Percentiles rank a stretch among this genome's conserved stretches.
phyloP scores from a whole-genome alignment of 495 filamentous ascomycete genomes.

The Thermothielavioides terrestris region DNA sequence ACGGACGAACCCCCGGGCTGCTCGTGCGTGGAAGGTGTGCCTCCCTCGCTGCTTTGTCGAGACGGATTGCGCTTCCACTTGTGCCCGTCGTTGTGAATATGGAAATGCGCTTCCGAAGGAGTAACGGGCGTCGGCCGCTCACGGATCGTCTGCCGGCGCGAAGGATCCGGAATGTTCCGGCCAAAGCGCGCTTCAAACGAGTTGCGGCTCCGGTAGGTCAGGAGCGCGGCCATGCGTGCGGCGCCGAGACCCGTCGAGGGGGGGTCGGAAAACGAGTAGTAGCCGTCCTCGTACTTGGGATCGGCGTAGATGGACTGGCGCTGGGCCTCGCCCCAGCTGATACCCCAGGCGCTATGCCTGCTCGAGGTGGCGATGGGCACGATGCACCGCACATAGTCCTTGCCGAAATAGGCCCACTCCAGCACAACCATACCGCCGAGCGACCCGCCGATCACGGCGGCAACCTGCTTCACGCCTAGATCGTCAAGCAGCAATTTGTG shows the following conservation, averaged over 20 bases:
- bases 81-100: slow-evolving; percentile 94
- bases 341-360: slow-evolving; percentile 96
- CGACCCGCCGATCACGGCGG: slow-evolving; percentile 88
- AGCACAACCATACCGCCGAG: slow-evolving; percentile 97
- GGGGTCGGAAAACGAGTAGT: slow-evolving; percentile 77
- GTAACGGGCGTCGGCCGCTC: slow-evolving; percentile 53
- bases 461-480: slow-evolving; percentile 76
- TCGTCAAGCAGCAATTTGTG: slow-evolving; percentile 89
- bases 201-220: slow-evolving; percentile 93
- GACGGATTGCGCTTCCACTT: slow-evolving; percentile 36
- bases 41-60: slow-evolving; percentile 26
- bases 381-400: slow-evolving; percentile 83
- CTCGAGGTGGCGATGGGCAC: slow-evolving; percentile 93
- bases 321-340: slow-evolving; percentile 97
- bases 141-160: slow-evolving; percentile 69
- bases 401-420: slow-evolving; percentile 94
- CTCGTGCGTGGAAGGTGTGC: neutral
- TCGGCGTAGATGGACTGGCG: slow-evolving; percentile 97
- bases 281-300: slow-evolving; percentile 96
- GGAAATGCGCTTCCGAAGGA: slow-evolving; percentile 75
- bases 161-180: slow-evolving; percentile 80
- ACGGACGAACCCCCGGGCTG: slow-evolving; percentile 17
- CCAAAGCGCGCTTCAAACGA: slow-evolving; percentile 95
- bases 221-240: slow-evolving; percentile 89
- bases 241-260: slow-evolving; percentile 81